Percentiles rank a stretch among this genome's conserved stretches.
phyloP scores from a whole-genome alignment of 805 yeast genomes.

The Metschnikowia continentalis region DNA sequence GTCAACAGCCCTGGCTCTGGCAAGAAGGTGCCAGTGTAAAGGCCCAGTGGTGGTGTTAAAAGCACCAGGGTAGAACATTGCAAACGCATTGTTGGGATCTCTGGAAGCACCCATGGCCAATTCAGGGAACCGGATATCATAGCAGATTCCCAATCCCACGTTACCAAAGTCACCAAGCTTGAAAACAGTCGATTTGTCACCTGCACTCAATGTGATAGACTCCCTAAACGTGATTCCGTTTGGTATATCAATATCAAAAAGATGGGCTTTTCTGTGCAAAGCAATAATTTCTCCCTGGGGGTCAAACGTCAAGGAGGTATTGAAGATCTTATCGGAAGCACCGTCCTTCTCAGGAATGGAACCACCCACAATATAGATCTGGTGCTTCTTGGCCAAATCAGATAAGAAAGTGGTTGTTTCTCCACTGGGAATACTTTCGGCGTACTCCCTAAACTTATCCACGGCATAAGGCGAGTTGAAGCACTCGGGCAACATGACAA shows the following conservation, averaged over 20 bases:
- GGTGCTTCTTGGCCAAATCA: conserved; percentile 58
- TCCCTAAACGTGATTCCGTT: conserved; percentile 87
- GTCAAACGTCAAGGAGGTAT: conserved; percentile 71
- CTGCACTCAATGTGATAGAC: conserved; percentile 69
- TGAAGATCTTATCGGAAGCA: conserved; percentile 49
- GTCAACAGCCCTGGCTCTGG: conserved; percentile 70
- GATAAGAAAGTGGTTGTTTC: conserved; percentile 61
- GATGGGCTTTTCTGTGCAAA: conserved; percentile 84
- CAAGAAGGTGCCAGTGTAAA: conserved; percentile 74
- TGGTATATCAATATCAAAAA: conserved; percentile 91
- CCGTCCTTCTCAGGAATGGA: conserved; percentile 71
- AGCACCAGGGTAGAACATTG: conserved; percentile 80
- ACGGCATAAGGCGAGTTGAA: conserved; percentile 95
- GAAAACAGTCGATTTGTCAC: conserved; percentile 76
- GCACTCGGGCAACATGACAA: conserved; percentile 90
- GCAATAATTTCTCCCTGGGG: conserved; percentile 75
- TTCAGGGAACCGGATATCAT: conserved; percentile 79
- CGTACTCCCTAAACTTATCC: conserved; percentile 78
- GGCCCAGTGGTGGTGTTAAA: conserved; percentile 85
- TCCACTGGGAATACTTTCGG: conserved; percentile 80
- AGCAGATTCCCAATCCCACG: conserved; percentile 83
- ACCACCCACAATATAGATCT: conserved; percentile 78
- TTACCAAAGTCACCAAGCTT: conserved; percentile 46
- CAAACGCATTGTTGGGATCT: conserved; percentile 55
- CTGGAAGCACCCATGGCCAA: conserved; percentile 68